phyloP scores from a whole-genome alignment of 164 flowering plant genomes.

The Piper longum region DNA sequence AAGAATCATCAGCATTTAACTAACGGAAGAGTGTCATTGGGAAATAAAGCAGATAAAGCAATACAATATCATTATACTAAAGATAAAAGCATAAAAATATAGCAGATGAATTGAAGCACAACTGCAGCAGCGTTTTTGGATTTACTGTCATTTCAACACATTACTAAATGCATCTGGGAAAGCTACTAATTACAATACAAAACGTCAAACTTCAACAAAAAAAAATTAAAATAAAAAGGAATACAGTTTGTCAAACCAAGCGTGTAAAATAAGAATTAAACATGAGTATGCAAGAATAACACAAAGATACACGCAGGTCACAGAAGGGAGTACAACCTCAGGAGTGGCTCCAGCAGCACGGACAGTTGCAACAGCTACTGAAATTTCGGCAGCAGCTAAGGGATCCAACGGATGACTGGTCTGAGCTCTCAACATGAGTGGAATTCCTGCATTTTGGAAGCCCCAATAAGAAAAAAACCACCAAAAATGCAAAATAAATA shows the following conservation, averaged over 20 bases:
- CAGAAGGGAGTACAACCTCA: constrained; percentile 37
- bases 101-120: not conserved
- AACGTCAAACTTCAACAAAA: no score
- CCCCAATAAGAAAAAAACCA: constrained; percentile 1
- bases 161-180: not conserved
- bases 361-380: constrained; percentile 86
- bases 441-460: constrained; percentile 28
- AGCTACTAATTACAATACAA: not conserved
- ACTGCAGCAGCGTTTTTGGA: not conserved
- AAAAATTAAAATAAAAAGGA: no score
- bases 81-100: not conserved
- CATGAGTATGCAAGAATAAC: not conserved
- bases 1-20: not conserved
- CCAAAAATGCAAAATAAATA: not conserved
- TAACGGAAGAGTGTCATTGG: not conserved
- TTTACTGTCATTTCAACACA: no score
- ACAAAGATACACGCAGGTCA: not conserved
- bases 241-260: no score
- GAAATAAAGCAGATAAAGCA: not conserved
- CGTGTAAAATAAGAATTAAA: no score
- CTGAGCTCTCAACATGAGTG: constrained; percentile 51
- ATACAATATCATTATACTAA: not conserved
- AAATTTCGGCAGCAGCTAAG: constrained; percentile 73
- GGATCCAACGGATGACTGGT: constrained; percentile 85
- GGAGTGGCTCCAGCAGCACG: constrained; percentile 97